Conservation (phyloP, 768 basidiomycete species). For the Russula brevipes region DNA sequence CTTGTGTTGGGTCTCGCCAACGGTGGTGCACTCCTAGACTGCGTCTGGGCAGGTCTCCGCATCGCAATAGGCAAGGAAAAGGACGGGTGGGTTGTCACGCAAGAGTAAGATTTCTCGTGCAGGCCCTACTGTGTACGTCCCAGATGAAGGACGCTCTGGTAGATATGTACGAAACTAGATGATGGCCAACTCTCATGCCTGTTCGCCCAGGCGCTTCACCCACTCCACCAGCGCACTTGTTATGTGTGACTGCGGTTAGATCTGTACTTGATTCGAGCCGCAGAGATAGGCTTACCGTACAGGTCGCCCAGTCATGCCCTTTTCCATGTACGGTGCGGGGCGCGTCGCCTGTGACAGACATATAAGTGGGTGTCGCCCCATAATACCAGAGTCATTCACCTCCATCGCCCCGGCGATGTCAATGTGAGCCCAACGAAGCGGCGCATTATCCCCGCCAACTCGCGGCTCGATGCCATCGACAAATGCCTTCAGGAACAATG, state of each 20-base stretch:
- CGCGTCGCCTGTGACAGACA: constrained; percentile 41
- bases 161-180: background rate
- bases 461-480: constrained; percentile 67
- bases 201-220: constrained; percentile 19
- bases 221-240: constrained; percentile 24
- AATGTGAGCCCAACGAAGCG: constrained; percentile 79
- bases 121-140: background rate
- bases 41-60: constrained; percentile 76
- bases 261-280: background rate
- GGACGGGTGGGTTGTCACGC: constrained; percentile 52
- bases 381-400: constrained; percentile 33
- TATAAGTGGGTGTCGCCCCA: background rate
- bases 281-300: constrained; percentile 49
- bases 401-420: constrained; percentile 83
- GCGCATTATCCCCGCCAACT: constrained; percentile 45
- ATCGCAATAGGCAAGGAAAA: constrained; percentile 57
- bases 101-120: constrained; percentile 40
- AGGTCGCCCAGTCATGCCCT: constrained; percentile 76
- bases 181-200: background rate
- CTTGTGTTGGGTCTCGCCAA: constrained; percentile 88
- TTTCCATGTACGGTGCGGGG: constrained; percentile 57
- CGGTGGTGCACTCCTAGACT: constrained; percentile 78
- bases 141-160: background rate
- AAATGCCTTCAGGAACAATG: constrained; percentile 81
- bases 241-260: background rate